Base-by-base conservation (phyloP, 2,329 filamentous ascomycete species). In the Eutypa lata region DNA sequence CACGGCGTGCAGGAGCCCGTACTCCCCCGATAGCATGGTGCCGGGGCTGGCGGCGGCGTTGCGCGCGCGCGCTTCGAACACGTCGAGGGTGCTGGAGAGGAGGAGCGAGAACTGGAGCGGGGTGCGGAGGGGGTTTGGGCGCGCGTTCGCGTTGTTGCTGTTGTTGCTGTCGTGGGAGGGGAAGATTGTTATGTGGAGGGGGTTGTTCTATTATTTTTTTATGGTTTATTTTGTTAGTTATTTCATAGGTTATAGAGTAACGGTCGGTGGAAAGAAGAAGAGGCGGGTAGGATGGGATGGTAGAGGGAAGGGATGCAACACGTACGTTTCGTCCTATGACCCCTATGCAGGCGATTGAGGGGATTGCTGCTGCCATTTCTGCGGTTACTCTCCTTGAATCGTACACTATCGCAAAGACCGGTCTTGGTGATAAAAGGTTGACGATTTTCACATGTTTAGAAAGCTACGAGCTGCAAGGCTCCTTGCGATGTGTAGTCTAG, bases 61-160 rank as follows among this genome's bases (percentile, higher is more conserved):
- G 50, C 88, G 87, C 59, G 90, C 81, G 53, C 91, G 90, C 55
- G 92, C 84, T 64, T 94, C 90, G 72, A 99, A 97, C 59, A 97
- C 86, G 73, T 99, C 94, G 61, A 99, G 88, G 53, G 90, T 94
- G 53, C 88, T 89, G 61, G 91, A 94, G 57, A 97, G 84, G 47
- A 97, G 82, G 64, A 97, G 91, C 35, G 89, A 91, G 76, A 94
- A 97, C 68, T 96, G 91, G 11, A 97, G 82, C n/a, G 84, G 80
- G 18, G 87, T 88, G 63, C 87, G 86, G 59, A 88, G 75, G 35
- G 82, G 42, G 21, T 13, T 81, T 7, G 72, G 65, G 61, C 77
- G 75, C 51, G 73, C n/a, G n/a, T n/a, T 4, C 35, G 35, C 35
- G 6, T 16, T 16, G 35, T 16, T 75, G 71, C 78, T 75, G 60